These are phyloP conservation scores for Trichosporon faecale DNA, from an alignment of 1,284 basidiomycete genomes.

Conservation along the genomic window DNA sequence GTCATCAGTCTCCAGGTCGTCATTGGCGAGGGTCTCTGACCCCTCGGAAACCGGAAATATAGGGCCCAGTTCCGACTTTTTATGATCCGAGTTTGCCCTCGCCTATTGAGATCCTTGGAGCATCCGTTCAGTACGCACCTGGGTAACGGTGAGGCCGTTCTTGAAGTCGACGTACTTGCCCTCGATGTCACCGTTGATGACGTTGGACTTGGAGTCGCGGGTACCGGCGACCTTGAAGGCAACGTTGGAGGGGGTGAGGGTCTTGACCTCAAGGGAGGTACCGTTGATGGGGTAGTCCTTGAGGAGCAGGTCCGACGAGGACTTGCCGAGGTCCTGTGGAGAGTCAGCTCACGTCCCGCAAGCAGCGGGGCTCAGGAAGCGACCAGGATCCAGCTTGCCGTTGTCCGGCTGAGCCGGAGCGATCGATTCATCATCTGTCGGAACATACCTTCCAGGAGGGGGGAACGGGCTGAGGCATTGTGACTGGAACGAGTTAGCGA, in stretches of 20 bases:
- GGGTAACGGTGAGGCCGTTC: slow-evolving; percentile 85
- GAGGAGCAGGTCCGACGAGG: slow-evolving; percentile 87
- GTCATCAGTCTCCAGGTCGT: neutral
- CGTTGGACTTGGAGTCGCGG: slow-evolving; percentile 68
- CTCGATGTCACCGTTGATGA: slow-evolving; percentile 82
- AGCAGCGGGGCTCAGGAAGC: neutral
- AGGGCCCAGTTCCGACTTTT: slow-evolving; percentile 6
- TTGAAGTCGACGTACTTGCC: slow-evolving; percentile 83
- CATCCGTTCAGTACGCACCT: slow-evolving; percentile 51
- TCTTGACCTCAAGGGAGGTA: slow-evolving; percentile 87
- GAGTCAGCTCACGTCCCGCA: slow-evolving; percentile 5
- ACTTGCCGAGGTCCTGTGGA: slow-evolving; percentile 87
- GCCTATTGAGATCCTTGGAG: neutral
- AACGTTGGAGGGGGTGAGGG: slow-evolving; percentile 83
- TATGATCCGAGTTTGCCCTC: neutral
- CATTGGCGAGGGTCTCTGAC: neutral
- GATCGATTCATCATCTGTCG: neutral
- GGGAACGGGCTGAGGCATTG: slow-evolving; percentile 84
- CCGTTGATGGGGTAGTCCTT: slow-evolving; percentile 87
- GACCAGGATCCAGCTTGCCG: neutral
- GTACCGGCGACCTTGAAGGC: slow-evolving; percentile 80
- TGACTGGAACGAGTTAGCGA: slow-evolving; percentile 20
- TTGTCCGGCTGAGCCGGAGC: neutral
- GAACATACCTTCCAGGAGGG: slow-evolving; percentile 80
- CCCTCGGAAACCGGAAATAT: neutral